Percentiles rank a stretch among this genome's conserved stretches.
Conservation (phyloP, 2,329 filamentous ascomycete genomes). For the Epichloe hybrida region DNA sequence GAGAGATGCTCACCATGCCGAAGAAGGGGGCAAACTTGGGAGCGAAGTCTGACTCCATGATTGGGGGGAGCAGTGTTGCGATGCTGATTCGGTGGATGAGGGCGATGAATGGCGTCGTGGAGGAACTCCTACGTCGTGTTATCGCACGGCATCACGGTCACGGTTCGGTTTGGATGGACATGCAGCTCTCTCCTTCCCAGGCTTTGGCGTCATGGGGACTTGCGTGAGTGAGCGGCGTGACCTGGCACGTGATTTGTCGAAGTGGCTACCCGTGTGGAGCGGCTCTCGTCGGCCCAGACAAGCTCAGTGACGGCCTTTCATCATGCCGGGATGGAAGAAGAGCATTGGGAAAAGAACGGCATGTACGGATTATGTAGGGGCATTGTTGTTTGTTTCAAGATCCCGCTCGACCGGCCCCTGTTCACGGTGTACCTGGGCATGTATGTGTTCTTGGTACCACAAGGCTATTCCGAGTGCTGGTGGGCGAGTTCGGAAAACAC, state of each 20-base stretch:
- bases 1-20: slow-evolving; percentile 56
- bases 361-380: too few species aligned
- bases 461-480: too few species aligned
- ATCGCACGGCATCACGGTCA: slow-evolving; percentile 1
- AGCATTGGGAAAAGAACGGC: too few species aligned
- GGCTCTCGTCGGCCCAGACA: too few species aligned
- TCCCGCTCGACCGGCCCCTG: too few species aligned
- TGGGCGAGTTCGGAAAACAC: too few species aligned
- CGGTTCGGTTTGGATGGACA: background rate
- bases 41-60: slow-evolving; percentile 47
- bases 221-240: background rate
- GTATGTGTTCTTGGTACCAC: too few species aligned
- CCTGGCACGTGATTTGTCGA: slow-evolving; percentile 2
- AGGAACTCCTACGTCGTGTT: slow-evolving; percentile 1
- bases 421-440: too few species aligned
- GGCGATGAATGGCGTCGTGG: background rate
- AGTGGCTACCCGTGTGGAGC: background rate
- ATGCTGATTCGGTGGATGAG: background rate
- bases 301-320: too few species aligned
- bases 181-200: background rate
- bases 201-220: slow-evolving; percentile 3
- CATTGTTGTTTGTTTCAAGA: too few species aligned
- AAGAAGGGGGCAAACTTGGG: slow-evolving; percentile 81
- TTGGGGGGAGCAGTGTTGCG: slow-evolving; percentile 10
- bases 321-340: too few species aligned